Evolutionary conservation across 2,329 filamentous ascomycete species (phyloP).

Genomic region (Neocucurbitaria cava): DNA sequence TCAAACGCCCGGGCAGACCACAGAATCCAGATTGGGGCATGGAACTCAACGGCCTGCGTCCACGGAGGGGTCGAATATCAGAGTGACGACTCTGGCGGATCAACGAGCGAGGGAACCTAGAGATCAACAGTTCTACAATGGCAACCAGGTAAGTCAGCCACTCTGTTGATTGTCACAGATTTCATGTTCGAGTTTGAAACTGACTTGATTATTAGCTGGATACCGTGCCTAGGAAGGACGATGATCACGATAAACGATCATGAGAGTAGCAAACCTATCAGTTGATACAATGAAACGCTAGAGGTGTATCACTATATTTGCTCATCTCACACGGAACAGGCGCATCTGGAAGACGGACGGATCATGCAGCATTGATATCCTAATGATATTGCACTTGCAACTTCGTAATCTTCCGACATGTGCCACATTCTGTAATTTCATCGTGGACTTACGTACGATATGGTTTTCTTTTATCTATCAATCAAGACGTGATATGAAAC

Average conservation of each 20-base stretch:
- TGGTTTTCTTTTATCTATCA: not conserved
- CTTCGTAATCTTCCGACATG: not conserved
- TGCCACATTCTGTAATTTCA: not conserved
- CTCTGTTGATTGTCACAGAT: too few relatives aligned
- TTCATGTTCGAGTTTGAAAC: not conserved
- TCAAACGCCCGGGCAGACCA: constrained; percentile 16
- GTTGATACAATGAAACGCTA: not conserved
- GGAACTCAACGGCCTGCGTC: constrained; percentile 13
- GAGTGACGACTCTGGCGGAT: constrained; percentile 55
- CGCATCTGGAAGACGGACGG: not conserved
- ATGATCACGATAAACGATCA: constrained; percentile 9
- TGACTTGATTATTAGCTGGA: constrained; percentile 11
- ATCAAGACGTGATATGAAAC: not conserved
- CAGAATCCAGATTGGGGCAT: constrained; percentile 13
- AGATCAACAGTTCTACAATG: constrained; percentile 83
- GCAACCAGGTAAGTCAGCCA: constrained; percentile 79
- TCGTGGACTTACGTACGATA: not conserved
- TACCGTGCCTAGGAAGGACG: constrained; percentile 12
- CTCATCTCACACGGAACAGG: not conserved
- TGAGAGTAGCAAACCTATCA: not conserved
- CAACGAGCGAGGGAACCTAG: constrained; percentile 59
- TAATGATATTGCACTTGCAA: not conserved
- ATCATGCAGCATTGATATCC: not conserved
- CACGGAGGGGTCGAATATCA: constrained; percentile 37
- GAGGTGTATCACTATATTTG: not conserved